These are phyloP conservation scores for Pyrenopolyporus hunteri DNA, from an alignment of 495 filamentous ascomycete species.

Conservation along the genomic window DNA sequence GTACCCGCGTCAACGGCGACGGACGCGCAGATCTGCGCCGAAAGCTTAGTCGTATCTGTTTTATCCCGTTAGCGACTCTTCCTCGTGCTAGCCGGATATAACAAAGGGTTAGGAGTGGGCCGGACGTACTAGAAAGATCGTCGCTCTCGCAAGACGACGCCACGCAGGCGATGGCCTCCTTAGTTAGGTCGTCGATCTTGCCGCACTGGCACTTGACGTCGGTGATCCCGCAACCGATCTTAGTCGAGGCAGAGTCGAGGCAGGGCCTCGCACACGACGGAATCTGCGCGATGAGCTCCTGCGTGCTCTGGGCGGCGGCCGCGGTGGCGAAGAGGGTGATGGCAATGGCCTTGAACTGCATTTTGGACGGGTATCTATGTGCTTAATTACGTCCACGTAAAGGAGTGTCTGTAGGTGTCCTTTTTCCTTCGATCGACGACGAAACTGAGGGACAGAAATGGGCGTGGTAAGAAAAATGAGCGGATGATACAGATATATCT, in stretches of 20 bases:
- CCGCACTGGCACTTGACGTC: conserved; percentile 40
- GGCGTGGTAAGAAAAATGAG: conserved; percentile 2
- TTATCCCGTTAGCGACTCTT: conserved; percentile 5
- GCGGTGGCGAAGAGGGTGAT: conserved; percentile 29
- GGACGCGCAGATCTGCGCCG: conserved; percentile 21
- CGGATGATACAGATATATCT: conserved; percentile 1
- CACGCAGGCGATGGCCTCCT: conserved; percentile 28
- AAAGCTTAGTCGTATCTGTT: conserved; percentile 26
- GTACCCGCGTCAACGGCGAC: conserved; percentile 7
- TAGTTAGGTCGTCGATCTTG: conserved; percentile 25
- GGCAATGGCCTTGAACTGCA: conserved; percentile 36
- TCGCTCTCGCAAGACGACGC: conserved; percentile 23
- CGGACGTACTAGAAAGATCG: conserved; percentile 37
- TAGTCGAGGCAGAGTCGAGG: conserved; percentile 26
- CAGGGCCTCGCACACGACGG: conserved; percentile 40
- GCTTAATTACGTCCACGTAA: neutral
- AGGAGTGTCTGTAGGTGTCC: conserved; percentile 6
- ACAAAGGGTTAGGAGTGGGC: neutral
- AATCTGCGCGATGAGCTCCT: conserved; percentile 33
- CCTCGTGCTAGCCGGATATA: neutral
- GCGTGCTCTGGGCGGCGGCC: conserved; percentile 20
- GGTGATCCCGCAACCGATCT: conserved; percentile 33
- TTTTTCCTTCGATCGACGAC: conserved; percentile 25
- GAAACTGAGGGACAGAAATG: conserved; percentile 4
- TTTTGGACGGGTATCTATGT: conserved; percentile 9